Base-by-base conservation (phyloP, 2,329 filamentous ascomycete species). In the Colletotrichum lindemuthianum region DNA sequence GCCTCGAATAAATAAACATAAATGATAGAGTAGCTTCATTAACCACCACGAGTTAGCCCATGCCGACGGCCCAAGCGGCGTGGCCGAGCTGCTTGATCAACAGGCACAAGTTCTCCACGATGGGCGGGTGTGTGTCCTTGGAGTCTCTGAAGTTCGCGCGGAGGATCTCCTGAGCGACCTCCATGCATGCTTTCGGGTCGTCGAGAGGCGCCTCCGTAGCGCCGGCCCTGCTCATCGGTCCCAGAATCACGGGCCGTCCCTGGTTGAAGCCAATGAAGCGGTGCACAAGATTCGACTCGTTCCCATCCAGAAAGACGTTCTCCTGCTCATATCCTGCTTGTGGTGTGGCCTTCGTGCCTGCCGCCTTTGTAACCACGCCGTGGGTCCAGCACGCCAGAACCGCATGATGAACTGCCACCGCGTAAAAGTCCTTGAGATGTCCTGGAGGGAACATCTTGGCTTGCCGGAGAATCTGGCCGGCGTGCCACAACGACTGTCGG, bases 361-460 rank as follows among this genome's bases (percentile, higher is more conserved):
- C 81, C 66, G 72, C 81, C 66, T 78, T 76, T 16, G 77, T 81
- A 6, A 89, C 80, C 0, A 92, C 84, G 1, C 89, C 88, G 68
- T 90, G 91, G 0, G 85, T 85, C 91, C 91, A 93, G 44, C 92
- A 78, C 0, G 87, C 86, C 5, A 93, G 78, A 11, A 85, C 83
- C 4, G 88, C 89, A 71, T 92, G 90, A 71, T 92, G 90, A 0
- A 92, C 83, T 0, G 86, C 87, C 7, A 92, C 85, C 0, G 89
- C 88, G 66, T 87, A 86, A 72, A 92, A 92, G 67, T 90, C 87
- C 47, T 86, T 85, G 4, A 92, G 74, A 10, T 84, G 79, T 0
- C 82, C 81, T 2, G 77, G 73, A 0, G 86, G 82, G 51, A 89
- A 84, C 51, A 77, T 65, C 70, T 83, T 85, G 2, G 88, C 89